Percentiles rank a stretch among this genome's conserved stretches.
Conservation (phyloP, 2,329 filamentous ascomycete genomes). For the Trichoderma pleuroti region DNA sequence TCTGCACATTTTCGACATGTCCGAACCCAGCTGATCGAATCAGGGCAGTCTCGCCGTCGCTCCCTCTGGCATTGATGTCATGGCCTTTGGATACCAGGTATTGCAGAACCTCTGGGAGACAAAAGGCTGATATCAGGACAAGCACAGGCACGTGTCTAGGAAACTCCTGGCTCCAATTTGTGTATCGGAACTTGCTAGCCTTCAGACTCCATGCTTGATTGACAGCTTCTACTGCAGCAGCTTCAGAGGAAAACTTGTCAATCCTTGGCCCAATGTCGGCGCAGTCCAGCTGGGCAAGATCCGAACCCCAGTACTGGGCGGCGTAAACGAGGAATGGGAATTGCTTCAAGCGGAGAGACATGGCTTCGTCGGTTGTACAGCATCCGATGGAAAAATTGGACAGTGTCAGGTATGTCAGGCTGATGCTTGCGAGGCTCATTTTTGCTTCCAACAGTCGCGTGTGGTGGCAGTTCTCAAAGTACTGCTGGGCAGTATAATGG, state of each 20-base stretch:
- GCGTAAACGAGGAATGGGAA: constrained; percentile 2
- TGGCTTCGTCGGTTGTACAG: not conserved
- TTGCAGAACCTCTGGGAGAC: not conserved
- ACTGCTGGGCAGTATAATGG: constrained; percentile 16
- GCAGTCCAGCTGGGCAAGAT: not conserved
- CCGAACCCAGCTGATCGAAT: not conserved
- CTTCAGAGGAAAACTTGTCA: not conserved
- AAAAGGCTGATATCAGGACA: not conserved
- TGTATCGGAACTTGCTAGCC: not conserved
- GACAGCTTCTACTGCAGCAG: not conserved
- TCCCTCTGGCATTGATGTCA: not conserved
- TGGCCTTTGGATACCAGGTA: not conserved
- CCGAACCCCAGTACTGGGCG: constrained; percentile 1
- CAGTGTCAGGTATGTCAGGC: not conserved
- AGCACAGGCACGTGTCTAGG: not conserved
- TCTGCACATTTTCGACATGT: not conserved
- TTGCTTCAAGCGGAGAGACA: not conserved
- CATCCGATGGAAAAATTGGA: not conserved
- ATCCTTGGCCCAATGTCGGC: not conserved
- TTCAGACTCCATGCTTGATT: constrained; percentile 4
- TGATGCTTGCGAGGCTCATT: not conserved
- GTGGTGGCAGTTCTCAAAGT: constrained; percentile 3
- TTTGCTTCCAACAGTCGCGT: not conserved
- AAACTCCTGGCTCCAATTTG: constrained; percentile 4
- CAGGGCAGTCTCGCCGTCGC: not conserved